Evolutionary conservation across 2,329 filamentous ascomycete genomes (phyloP).

Genomic region (Fusarium dimerum): DNA sequence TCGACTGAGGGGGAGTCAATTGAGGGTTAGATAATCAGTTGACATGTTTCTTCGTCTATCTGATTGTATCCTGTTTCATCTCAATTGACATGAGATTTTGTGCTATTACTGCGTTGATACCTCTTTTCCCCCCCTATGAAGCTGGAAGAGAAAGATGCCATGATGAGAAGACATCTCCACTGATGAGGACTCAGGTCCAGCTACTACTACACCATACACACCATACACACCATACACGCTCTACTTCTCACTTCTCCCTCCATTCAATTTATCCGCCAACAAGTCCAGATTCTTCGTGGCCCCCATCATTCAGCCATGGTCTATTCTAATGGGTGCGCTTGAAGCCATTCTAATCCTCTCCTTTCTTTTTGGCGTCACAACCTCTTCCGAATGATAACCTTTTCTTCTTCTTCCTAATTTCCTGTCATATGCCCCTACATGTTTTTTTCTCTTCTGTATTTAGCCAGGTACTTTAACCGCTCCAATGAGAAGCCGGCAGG

Average conservation of each 20-base stretch:
- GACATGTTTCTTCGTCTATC: too few species aligned
- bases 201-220: too few species aligned
- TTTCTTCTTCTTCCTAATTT: not conserved
- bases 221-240: too few species aligned
- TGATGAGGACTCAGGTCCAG: too few species aligned
- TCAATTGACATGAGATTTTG: too few species aligned
- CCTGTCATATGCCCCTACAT: too few species aligned
- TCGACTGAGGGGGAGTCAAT: not conserved
- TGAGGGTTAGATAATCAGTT: not conserved
- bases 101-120: too few species aligned
- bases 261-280: not conserved
- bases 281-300: not conserved
- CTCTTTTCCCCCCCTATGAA: too few species aligned
- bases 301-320: not conserved
- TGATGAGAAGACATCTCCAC: too few species aligned
- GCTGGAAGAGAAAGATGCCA: too few species aligned
- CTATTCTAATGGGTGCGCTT: constrained; percentile 13
- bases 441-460: not conserved
- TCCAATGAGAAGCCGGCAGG: constrained; percentile 4
- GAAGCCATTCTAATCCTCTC: not conserved
- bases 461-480: constrained; percentile 18
- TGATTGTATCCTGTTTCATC: too few species aligned
- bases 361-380: not conserved
- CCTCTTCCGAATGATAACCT: not conserved
- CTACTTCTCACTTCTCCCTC: not conserved